These are phyloP conservation scores for Cryphonectria japonica DNA, from an alignment of 2,329 filamentous ascomycete genomes.

Conservation along the genomic window DNA sequence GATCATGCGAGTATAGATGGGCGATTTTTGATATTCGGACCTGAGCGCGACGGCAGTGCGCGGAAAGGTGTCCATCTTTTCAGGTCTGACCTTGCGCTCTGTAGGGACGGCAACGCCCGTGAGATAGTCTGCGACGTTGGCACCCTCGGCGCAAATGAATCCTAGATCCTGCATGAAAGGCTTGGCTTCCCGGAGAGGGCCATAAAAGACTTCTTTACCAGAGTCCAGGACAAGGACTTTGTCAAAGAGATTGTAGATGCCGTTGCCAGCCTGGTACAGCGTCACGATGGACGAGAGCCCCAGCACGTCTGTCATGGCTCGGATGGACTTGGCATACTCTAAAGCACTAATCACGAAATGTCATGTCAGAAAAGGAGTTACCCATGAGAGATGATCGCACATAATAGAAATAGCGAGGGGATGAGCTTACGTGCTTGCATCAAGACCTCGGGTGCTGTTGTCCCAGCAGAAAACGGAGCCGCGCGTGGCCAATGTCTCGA, in stretches of 20 bases:
- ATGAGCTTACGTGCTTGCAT: constrained; percentile 42
- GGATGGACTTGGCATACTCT: constrained; percentile 63
- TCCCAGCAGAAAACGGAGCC: constrained; percentile 69
- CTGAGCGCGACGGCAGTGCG: constrained; percentile 50
- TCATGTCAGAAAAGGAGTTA: background rate
- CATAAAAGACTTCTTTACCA: constrained; percentile 69
- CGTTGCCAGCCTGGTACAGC: constrained; percentile 71
- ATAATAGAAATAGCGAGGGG: background rate
- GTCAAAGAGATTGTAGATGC: constrained; percentile 71
- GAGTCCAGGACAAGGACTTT: constrained; percentile 71
- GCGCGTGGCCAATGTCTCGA: constrained; percentile 63
- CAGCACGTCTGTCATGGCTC: constrained; percentile 65
- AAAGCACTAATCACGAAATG: constrained; percentile 48
- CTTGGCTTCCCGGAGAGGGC: constrained; percentile 58
- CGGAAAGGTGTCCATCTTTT: constrained; percentile 47
- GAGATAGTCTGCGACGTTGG: constrained; percentile 68
- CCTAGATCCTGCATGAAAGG: constrained; percentile 69
- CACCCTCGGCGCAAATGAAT: constrained; percentile 63
- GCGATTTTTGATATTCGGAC: constrained; percentile 54
- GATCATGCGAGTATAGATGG: constrained; percentile 54
- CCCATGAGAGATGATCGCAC: background rate
- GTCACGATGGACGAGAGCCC: constrained; percentile 65
- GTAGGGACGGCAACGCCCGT: constrained; percentile 69
- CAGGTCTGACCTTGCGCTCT: constrained; percentile 63
- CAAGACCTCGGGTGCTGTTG: constrained; percentile 67